Evolutionary conservation across 805 yeast genomes (phyloP).

Genomic region (Kodamaea kakaduensis): DNA sequence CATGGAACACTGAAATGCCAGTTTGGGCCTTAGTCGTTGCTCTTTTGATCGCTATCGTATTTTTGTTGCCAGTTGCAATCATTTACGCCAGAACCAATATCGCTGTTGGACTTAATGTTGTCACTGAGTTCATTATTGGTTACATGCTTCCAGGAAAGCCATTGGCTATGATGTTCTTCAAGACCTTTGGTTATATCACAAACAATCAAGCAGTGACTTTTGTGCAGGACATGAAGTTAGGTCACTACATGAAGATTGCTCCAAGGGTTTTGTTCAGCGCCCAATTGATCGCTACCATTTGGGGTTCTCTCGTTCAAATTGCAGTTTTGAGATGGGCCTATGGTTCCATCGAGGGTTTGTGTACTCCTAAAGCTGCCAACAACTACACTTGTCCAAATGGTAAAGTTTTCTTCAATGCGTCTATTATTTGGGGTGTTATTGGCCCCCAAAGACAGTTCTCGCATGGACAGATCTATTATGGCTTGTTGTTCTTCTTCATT

Average conservation of each 20-base stretch:
- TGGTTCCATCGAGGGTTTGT: slow-evolving; percentile 31
- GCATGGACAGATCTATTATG: slow-evolving; percentile 21
- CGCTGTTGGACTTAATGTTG: slow-evolving; percentile 40
- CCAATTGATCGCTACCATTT: slow-evolving; percentile 41
- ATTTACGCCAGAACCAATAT: slow-evolving; percentile 34
- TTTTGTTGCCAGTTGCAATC: slow-evolving; percentile 39
- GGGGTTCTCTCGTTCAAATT: slow-evolving; percentile 39
- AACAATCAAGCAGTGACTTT: slow-evolving; percentile 46
- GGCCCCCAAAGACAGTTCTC: slow-evolving; percentile 24
- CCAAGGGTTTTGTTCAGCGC: slow-evolving; percentile 40
- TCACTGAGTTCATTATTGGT: slow-evolving; percentile 41
- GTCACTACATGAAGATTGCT: slow-evolving; percentile 41
- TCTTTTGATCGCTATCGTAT: slow-evolving; percentile 34
- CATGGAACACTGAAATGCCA: slow-evolving; percentile 42
- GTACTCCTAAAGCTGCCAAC: slow-evolving; percentile 25
- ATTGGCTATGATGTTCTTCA: slow-evolving; percentile 45
- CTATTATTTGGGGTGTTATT: slow-evolving; percentile 43
- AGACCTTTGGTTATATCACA: slow-evolving; percentile 46
- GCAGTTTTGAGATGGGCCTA: slow-evolving; percentile 43
- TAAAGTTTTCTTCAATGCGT: slow-evolving; percentile 39
- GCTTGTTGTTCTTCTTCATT: slow-evolving; percentile 36
- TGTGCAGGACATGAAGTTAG: slow-evolving; percentile 46
- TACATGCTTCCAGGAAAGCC: slow-evolving; percentile 48
- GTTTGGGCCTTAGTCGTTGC: slow-evolving; percentile 40
- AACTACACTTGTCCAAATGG: slow-evolving; percentile 42